These are phyloP conservation scores for Didymella glomerata DNA, from an alignment of 2,329 filamentous ascomycete species.

Conservation along the genomic window DNA sequence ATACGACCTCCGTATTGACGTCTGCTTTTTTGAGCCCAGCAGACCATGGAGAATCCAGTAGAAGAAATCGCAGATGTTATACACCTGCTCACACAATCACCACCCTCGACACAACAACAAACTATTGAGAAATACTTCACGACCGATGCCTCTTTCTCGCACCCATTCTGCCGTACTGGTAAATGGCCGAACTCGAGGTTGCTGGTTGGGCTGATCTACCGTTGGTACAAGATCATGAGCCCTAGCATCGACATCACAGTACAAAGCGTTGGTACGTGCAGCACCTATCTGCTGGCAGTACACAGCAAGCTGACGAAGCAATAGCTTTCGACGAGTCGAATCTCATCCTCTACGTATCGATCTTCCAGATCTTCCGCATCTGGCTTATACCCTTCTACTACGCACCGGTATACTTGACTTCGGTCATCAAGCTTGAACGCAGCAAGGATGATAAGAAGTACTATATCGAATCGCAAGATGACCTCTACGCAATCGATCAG, in stretches of 20 bases:
- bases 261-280: conserved; percentile 63
- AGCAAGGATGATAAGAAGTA: conserved; percentile 61
- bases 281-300: not conserved
- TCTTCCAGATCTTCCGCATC: conserved; percentile 78
- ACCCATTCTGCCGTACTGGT: conserved; percentile 78
- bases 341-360: conserved; percentile 74
- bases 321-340: conserved; percentile 73
- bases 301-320: not conserved
- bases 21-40: not conserved
- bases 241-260: conserved; percentile 75
- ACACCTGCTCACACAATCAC: conserved; percentile 71
- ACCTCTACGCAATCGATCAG: conserved; percentile 81
- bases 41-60: conserved; percentile 41
- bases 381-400: conserved; percentile 81
- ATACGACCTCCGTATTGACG: not conserved
- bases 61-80: conserved; percentile 73
- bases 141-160: conserved; percentile 74
- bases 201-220: conserved; percentile 73
- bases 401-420: conserved; percentile 72
- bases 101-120: conserved; percentile 69
- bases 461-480: conserved; percentile 79
- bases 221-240: conserved; percentile 79
- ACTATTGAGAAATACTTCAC: conserved; percentile 78
- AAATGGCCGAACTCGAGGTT: conserved; percentile 69
- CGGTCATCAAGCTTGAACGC: conserved; percentile 69